Conservation (phyloP, 1,284 basidiomycete genomes). For the Trametes hirsuta region DNA sequence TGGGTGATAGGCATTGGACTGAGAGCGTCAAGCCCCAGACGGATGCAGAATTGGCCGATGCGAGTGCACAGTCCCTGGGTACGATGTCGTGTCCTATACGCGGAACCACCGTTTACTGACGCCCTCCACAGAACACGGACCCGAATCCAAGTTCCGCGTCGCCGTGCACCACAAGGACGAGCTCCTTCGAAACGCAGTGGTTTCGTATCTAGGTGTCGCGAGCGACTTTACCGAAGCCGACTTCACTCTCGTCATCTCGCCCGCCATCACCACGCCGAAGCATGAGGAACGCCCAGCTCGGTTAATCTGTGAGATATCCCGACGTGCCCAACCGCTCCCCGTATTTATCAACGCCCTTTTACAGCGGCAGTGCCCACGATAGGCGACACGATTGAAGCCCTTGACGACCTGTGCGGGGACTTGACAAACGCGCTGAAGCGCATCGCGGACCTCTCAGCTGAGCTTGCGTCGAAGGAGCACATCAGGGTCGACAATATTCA, state of each 20-base stretch:
- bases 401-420: conserved; percentile 63
- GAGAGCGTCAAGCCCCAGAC: conserved; percentile 66
- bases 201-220: conserved; percentile 67
- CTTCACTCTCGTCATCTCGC: conserved; percentile 67
- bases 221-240: conserved; percentile 78
- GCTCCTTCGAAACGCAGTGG: conserved; percentile 59
- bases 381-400: conserved; percentile 72
- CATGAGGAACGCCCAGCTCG: conserved; percentile 49
- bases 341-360: not conserved
- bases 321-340: no score
- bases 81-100: conserved; percentile 10
- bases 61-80: conserved; percentile 59
- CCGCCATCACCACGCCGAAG: conserved; percentile 52
- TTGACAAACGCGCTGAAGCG: conserved; percentile 67
- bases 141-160: conserved; percentile 60
- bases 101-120: not conserved
- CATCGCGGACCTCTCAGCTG: conserved; percentile 68
- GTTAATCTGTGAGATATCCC: conserved; percentile 39
- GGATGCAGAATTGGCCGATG: conserved; percentile 68
- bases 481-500: conserved; percentile 73
- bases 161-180: conserved; percentile 55
- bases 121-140: conserved; percentile 47
- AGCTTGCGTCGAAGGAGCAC: conserved; percentile 71
- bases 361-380: conserved; percentile 76
- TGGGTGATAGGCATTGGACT: conserved; percentile 68